Percentiles rank a stretch among this genome's conserved stretches.
Evolutionary conservation across 192 early-diverging fungal genomes (phyloP).

Genomic region (Entomortierella chlamydospora): DNA sequence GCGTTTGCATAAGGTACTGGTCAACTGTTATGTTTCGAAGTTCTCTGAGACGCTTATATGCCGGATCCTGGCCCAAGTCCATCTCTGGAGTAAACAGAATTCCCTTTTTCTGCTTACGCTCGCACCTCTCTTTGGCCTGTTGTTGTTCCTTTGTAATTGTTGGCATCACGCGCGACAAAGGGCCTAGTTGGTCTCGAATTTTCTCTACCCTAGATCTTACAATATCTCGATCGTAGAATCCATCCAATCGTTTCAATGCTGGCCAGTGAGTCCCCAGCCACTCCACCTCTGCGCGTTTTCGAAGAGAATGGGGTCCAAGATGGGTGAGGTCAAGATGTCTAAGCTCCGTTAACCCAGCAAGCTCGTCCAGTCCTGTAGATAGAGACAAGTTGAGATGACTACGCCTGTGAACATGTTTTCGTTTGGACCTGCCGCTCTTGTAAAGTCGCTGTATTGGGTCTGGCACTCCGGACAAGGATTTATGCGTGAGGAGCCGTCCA

Average conservation of each 20-base stretch:
- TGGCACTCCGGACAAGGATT: no score
- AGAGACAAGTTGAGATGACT: slow-evolving; percentile 5
- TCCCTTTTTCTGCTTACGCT: background rate
- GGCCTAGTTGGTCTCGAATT: background rate
- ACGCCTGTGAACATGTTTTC: background rate
- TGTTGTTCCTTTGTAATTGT: background rate
- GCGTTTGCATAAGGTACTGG: background rate
- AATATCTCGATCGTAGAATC: slow-evolving; percentile 3
- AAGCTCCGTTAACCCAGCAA: slow-evolving; percentile 2
- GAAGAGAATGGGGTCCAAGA: slow-evolving; percentile 14
- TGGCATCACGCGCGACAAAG: background rate
- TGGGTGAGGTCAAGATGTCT: background rate
- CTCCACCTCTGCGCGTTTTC: background rate
- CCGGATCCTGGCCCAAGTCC: background rate
- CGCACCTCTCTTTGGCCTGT: background rate
- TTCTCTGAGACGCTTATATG: background rate
- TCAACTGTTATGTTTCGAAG: background rate
- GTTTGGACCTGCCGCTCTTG: background rate
- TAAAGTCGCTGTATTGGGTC: background rate
- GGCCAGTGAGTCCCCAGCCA: slow-evolving; percentile 25
- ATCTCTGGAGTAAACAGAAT: background rate
- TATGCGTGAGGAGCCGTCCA: background rate
- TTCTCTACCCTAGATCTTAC: background rate
- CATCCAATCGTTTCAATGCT: background rate
- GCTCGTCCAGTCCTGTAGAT: background rate